phyloP scores from a whole-genome alignment of 768 basidiomycete species.

The Pisolithus sp. region DNA sequence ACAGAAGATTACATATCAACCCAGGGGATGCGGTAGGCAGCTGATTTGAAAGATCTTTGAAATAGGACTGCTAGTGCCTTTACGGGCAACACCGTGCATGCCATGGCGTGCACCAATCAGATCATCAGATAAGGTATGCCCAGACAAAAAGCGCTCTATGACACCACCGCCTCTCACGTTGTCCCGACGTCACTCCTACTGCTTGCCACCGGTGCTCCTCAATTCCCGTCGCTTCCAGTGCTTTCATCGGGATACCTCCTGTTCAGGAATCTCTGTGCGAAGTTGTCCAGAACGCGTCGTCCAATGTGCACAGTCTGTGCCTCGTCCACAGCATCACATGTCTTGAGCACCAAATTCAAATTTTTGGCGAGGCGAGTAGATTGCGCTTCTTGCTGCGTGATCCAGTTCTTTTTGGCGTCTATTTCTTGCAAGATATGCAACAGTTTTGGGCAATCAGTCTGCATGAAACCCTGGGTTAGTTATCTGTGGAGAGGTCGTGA shows the following conservation, averaged over 20 bases:
- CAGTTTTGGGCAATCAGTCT: constrained; percentile 6
- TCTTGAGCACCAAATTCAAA: constrained; percentile 1
- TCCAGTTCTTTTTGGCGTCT: constrained; percentile 13
- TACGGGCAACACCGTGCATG: no score
- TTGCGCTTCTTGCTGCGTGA: constrained; percentile 14
- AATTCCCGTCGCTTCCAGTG: neutral
- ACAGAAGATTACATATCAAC: no score
- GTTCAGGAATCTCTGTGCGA: constrained; percentile 18
- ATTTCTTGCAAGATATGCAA: constrained; percentile 17
- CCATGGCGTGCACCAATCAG: no score
- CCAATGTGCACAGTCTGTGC: constrained; percentile 7
- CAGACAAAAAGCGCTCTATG: no score
- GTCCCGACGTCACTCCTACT: no score
- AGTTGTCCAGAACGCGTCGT: constrained; percentile 13
- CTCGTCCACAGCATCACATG: neutral
- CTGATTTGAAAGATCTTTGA: no score
- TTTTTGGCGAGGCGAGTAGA: constrained; percentile 4
- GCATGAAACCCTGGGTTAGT: neutral
- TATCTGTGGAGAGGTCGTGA: neutral
- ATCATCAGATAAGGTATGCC: no score
- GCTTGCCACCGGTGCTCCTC: no score
- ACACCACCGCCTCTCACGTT: no score
- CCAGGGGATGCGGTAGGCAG: no score
- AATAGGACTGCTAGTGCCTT: no score
- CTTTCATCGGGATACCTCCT: neutral